A percentile compares a stretch with the other conserved stretches of the same genome.
Evolutionary conservation across 23 red algal species (phyloP).

Genomic region (Agarophyton chilense): DNA sequence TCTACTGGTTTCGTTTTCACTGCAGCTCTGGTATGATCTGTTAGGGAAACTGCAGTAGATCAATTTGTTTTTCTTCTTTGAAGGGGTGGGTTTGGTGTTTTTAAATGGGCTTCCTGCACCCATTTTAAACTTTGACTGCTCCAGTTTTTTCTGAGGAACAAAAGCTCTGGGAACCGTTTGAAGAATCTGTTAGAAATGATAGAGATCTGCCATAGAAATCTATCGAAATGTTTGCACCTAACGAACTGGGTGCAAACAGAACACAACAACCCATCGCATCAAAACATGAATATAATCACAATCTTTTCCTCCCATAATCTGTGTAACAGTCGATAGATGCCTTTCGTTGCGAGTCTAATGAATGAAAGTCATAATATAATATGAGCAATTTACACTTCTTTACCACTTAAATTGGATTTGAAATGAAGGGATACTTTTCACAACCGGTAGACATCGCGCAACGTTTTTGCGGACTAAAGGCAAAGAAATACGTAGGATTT

Average conservation of each 20-base stretch:
- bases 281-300: too few relatives aligned
- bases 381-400: neutral
- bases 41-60: neutral
- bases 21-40: neutral
- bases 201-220: too few relatives aligned
- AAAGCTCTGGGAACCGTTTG: too few relatives aligned
- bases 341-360: neutral
- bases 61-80: too few relatives aligned
- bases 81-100: too few relatives aligned
- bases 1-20: neutral
- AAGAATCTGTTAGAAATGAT: too few relatives aligned
- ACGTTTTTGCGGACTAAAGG: neutral
- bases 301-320: neutral
- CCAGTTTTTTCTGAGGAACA: too few relatives aligned
- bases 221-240: too few relatives aligned
- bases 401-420: neutral
- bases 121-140: too few relatives aligned
- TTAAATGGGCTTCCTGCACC: too few relatives aligned
- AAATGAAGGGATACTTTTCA: neutral
- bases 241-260: too few relatives aligned
- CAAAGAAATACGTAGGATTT: neutral
- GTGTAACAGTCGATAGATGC: neutral
- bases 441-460: neutral
- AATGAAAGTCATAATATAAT: neutral
- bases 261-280: too few relatives aligned